Evolutionary conservation across 208 protist species (phyloP), one percentile per base, ranked within the genome.

Genomic region (Wallacemonas collosoma): DNA sequence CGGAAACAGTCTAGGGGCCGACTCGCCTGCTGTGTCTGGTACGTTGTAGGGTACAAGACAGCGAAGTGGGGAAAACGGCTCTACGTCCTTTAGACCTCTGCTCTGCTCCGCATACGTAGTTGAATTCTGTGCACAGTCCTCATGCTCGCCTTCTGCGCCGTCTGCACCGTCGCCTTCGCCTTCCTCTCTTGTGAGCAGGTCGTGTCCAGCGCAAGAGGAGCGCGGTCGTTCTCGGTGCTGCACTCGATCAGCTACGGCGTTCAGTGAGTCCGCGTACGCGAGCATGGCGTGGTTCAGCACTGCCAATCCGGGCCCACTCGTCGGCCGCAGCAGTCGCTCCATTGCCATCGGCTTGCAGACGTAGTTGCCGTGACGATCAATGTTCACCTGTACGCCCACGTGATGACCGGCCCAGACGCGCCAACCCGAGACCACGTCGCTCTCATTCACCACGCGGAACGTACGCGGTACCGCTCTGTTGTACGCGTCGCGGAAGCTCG

Each of bases 371-470:
- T 88, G 72, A 15, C 86, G 83, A 57, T 93, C 88, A 66, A 96
- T 85, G 71, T 85, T 80, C 54, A 96, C 88, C 60, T 96, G 87
- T 55, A 86, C 76, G 5, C 91, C 91, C 40, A 94, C 86, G 70
- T 96, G 89, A 39, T 83, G 76, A 17, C 81, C 86, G n/a, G 81
- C 74, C 26, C 84, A 77, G 41, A 92, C 43, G 44, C 72, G 77
- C 56, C 90, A 85, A 15, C 83, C 75, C 2, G 85, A 85, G n/a
- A 96, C 89, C 2, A 79, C 85, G 68, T 96, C 91, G 62, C 82
- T 91, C 67, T 96, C 89, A 63, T 96, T 96, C n/a, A 94, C 91
- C 2, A 94, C 82, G 55, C 91, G 86, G 62, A 93, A 93, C 11
- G 85, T 93, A 57, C 86, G 81, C 9, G 91, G 89, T 26, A 96